Evolutionary conservation across 2,329 filamentous ascomycete genomes (phyloP).

Genomic region (Pseudogymnoascus sp.): DNA sequence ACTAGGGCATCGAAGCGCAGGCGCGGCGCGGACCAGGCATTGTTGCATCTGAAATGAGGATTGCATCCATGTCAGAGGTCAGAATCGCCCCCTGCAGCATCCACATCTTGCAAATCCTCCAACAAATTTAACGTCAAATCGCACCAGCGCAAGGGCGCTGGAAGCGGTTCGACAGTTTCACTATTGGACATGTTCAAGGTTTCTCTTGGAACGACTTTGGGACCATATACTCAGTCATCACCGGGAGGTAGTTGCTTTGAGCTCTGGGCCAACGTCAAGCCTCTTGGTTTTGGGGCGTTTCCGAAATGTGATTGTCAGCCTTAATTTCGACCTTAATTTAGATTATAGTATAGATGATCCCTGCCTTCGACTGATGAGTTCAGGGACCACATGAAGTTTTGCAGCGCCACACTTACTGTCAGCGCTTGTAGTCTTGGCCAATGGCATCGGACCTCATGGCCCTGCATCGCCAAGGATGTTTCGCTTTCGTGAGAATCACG

Average conservation of each 20-base stretch:
- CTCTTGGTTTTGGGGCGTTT: neutral
- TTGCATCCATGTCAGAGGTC: conserved; percentile 1
- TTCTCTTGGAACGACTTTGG: neutral
- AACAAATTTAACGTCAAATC: neutral
- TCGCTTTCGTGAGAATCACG: neutral
- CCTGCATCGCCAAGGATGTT: neutral
- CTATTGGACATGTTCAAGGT: neutral
- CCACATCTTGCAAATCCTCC: neutral
- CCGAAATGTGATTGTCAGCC: neutral
- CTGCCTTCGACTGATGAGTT: neutral
- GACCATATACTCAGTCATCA: neutral
- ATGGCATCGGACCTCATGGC: neutral
- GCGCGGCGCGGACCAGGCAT: neutral
- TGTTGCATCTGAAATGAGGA: neutral
- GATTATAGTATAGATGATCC: neutral
- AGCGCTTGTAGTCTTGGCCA: neutral
- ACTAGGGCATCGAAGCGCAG: neutral
- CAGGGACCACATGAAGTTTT: neutral
- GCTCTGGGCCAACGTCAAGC: neutral
- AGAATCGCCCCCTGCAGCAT: neutral
- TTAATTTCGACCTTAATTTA: conserved; percentile 1
- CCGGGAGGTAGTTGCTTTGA: neutral
- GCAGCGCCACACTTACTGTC: neutral
- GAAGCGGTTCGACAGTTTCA: neutral
- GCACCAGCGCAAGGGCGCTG: neutral